Conservation (phyloP, 1,284 basidiomycete species). For the Ustilago cynodontis region DNA sequence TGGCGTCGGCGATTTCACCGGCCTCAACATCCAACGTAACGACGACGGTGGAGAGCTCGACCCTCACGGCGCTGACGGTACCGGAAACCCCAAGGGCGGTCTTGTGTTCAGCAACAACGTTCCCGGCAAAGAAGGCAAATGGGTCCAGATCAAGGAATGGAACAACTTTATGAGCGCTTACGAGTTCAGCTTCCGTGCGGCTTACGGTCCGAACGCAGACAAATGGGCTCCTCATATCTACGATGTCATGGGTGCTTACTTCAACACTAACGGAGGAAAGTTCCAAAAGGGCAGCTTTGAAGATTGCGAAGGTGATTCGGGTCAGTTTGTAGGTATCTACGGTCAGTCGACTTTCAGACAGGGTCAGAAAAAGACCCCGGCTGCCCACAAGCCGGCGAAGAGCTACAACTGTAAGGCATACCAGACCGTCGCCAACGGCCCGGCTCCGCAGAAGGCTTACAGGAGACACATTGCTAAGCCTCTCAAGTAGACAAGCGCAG, state of each 20-base stretch:
- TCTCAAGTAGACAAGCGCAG: neutral
- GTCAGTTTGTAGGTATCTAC: constrained; percentile 46
- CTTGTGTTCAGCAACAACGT: constrained; percentile 51
- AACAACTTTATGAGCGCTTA: constrained; percentile 55
- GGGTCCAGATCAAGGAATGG: constrained; percentile 54
- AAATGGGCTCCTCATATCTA: constrained; percentile 57
- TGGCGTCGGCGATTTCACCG: constrained; percentile 77
- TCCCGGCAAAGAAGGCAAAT: constrained; percentile 43
- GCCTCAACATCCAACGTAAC: constrained; percentile 68
- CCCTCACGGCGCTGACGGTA: constrained; percentile 56
- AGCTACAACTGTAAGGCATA: constrained; percentile 44
- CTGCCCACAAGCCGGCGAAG: constrained; percentile 27
- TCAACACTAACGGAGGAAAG: constrained; percentile 38
- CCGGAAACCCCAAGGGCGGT: constrained; percentile 57
- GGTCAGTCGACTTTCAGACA: constrained; percentile 44
- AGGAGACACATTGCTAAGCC: constrained; percentile 26
- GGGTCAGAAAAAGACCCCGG: constrained; percentile 44
- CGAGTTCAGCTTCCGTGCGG: constrained; percentile 58
- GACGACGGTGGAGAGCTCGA: constrained; percentile 59
- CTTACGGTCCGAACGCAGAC: constrained; percentile 47
- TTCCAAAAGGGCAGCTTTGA: constrained; percentile 52
- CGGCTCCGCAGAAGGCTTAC: constrained; percentile 42
- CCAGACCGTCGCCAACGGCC: constrained; percentile 26
- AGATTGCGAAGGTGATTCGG: constrained; percentile 50
- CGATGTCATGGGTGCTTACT: constrained; percentile 54